Evolutionary conservation across 768 basidiomycete species (phyloP).

Genomic region (Termitomyces sp.): DNA sequence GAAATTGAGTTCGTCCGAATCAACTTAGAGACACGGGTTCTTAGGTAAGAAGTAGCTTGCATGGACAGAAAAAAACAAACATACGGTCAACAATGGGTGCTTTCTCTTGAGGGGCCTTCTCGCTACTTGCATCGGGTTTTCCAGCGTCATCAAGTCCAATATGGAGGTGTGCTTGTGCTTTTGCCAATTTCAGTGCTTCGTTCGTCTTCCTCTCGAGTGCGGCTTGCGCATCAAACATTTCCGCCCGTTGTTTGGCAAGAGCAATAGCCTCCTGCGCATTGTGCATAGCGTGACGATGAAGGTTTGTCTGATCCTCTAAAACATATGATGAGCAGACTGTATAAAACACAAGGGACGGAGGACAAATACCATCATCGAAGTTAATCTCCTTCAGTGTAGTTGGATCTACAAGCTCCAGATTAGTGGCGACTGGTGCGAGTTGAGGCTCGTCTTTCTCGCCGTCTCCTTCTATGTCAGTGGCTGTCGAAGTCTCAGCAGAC

Average conservation of each 20-base stretch:
- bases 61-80: not conserved
- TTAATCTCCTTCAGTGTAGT: conserved; percentile 65
- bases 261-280: conserved; percentile 89
- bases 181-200: conserved; percentile 67
- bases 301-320: conserved; percentile 81
- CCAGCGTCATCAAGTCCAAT: conserved; percentile 46
- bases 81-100: conserved; percentile 68
- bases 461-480: conserved; percentile 70
- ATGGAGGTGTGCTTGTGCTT: conserved; percentile 41
- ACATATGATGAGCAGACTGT: not conserved
- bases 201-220: conserved; percentile 77
- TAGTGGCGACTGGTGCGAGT: conserved; percentile 49
- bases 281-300: conserved; percentile 76
- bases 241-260: conserved; percentile 71
- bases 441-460: conserved; percentile 29
- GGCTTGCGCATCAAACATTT: conserved; percentile 81
- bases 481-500: conserved; percentile 30
- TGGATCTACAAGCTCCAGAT: conserved; percentile 50
- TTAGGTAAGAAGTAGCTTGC: conserved; percentile 1
- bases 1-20: conserved; percentile 97
- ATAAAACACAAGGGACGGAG: not conserved
- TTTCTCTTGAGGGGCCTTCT: conserved; percentile 29
- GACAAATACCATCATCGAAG: conserved; percentile 75
- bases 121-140: conserved; percentile 23
- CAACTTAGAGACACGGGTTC: conserved; percentile 45